Evolutionary conservation across 441 rosid genomes (phyloP), one percentile per base, ranked within the genome.

Genomic region (Aleurites moluccanus): DNA sequence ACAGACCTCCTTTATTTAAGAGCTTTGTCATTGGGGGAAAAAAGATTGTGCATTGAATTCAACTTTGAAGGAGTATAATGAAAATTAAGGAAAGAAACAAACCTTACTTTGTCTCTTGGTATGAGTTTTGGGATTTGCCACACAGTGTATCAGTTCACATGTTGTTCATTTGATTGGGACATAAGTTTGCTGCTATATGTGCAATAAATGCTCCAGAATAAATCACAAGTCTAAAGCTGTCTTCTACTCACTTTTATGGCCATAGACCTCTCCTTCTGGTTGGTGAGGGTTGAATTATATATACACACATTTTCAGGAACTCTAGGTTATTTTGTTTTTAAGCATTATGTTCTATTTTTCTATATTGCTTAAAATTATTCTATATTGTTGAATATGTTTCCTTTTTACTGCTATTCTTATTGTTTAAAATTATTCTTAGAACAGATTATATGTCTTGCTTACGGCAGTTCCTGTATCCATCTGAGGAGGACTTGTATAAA

Each of bases 381-480:
- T n/a, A 13, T 49, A 57, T 67, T 65, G 23, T 21, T 23, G 42
- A 50, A 40, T 47, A 20, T 76, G 53, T 23, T 35, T 30, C 18
- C 27, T 69, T 72, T 80, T 35, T 73, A 70, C 77, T 73, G 73
- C 76, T 85, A 59, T 77, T 79, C 89, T 82, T 88, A 81, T 83
- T 60, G 63, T 84, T 75, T 84, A 83, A 81, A 74, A 80, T 82
- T 80, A 86, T 86, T 86, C 88, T 87, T 84, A 85, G 78, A 80
- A 80, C 86, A 84, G 88, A 90, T 86, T 85, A 75, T 81, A 78
- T 89, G 82, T 88, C 83, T 90, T 88, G 86, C 89, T 94, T 89
- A 78, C 86, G 90, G 95, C 97, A 94, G 97, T 86, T 94, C 87
- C 91, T 90, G 77, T 84, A 92, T 86, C 96, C 96, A 59, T 84